Evolutionary conservation across 2,329 filamentous ascomycete species (phyloP).

Genomic region (Aspergillus niger): DNA sequence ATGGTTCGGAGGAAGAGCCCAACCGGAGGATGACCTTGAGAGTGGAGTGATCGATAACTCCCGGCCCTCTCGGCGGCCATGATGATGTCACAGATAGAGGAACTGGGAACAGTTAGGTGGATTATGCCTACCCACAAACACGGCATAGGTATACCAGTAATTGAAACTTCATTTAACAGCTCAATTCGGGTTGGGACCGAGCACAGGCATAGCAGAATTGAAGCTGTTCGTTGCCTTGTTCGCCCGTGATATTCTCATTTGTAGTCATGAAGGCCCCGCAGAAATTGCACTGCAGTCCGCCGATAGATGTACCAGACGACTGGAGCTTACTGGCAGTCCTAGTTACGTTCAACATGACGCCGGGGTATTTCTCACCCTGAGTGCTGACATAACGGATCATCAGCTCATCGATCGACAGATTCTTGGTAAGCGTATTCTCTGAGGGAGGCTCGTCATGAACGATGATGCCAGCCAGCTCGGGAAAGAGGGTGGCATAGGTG

Average conservation of each 20-base stretch:
- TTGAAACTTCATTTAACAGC: conserved; percentile 22
- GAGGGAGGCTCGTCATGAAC: conserved; percentile 43
- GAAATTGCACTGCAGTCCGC: conserved; percentile 58
- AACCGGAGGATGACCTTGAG: conserved; percentile 33
- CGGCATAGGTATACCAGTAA: neutral
- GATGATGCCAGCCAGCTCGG: conserved; percentile 55
- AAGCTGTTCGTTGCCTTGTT: conserved; percentile 41
- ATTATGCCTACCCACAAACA: neutral
- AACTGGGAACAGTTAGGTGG: neutral
- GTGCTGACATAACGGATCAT: conserved; percentile 86
- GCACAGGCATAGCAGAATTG: conserved; percentile 48
- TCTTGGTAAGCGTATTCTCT: conserved; percentile 44
- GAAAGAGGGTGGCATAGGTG: conserved; percentile 60
- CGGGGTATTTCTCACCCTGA: conserved; percentile 83
- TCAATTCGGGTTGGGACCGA: conserved; percentile 39
- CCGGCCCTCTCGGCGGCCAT: conserved; percentile 14
- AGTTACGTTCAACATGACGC: conserved; percentile 93
- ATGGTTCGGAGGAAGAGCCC: conserved; percentile 35
- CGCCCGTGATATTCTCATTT: conserved; percentile 60
- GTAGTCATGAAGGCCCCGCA: conserved; percentile 70
- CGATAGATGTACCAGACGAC: conserved; percentile 36
- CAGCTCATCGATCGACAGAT: conserved; percentile 86
- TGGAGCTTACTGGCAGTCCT: conserved; percentile 83
- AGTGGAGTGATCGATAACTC: conserved; percentile 30
- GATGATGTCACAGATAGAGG: conserved; percentile 1